phyloP scores from a whole-genome alignment of 2,329 filamentous ascomycete genomes.

The Tolypocladium endophyticum region DNA sequence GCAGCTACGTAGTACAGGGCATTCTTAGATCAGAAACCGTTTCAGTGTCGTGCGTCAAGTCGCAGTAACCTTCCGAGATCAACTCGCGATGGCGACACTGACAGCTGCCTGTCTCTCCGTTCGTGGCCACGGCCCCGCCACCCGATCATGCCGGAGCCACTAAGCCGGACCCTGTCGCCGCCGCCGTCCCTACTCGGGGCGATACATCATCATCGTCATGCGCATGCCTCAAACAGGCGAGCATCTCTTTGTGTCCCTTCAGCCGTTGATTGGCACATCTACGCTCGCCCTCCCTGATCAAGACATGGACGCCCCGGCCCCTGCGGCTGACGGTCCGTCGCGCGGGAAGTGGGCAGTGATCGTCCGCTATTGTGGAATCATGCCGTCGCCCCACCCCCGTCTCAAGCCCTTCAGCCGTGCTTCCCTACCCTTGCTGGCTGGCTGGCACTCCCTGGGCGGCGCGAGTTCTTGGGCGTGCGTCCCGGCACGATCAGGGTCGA shows the following conservation, averaged over 20 bases:
- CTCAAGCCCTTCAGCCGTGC: background rate
- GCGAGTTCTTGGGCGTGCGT: too few relatives aligned
- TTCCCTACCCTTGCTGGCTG: background rate
- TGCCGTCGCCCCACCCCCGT: background rate
- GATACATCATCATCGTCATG: background rate
- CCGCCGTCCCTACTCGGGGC: background rate
- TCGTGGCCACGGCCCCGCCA: background rate
- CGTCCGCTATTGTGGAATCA: background rate
- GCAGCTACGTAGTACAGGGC: background rate
- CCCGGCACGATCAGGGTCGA: background rate
- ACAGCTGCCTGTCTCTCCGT: background rate
- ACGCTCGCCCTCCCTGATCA: background rate
- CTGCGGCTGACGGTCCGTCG: conserved; percentile 2
- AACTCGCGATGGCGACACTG: background rate
- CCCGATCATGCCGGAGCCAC: conserved; percentile 1
- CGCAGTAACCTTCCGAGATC: background rate
- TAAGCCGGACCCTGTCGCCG: background rate
- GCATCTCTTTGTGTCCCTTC: background rate
- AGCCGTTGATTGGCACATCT: background rate
- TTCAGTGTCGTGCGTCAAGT: background rate
- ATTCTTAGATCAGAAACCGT: background rate
- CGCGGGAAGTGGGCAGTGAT: conserved; percentile 1
- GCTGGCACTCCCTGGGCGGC: background rate
- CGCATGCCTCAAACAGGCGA: background rate
- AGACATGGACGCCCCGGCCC: background rate